Conservation (phyloP, 2,329 filamentous ascomycete genomes). For the Coniella lustricola region DNA sequence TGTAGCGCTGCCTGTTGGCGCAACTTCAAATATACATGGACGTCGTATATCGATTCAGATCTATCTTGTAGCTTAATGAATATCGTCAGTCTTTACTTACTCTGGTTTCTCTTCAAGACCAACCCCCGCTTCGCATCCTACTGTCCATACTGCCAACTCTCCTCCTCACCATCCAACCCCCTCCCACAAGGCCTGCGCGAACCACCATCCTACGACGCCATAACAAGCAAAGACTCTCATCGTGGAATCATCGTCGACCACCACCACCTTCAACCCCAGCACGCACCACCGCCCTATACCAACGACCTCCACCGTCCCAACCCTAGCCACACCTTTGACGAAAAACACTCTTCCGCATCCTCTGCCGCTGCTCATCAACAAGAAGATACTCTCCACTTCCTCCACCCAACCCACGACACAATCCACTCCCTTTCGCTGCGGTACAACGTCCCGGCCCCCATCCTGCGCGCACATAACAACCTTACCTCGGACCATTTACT, state of each 20-base stretch:
- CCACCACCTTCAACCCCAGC: slow-evolving; percentile 14
- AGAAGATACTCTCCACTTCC: slow-evolving; percentile 68
- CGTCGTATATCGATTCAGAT: too few species aligned
- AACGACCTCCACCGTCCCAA: not conserved
- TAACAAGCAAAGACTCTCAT: slow-evolving; percentile 26
- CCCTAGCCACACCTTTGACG: not conserved
- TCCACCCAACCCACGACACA: slow-evolving; percentile 62
- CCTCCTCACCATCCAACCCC: slow-evolving; percentile 46
- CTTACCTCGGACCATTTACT: slow-evolving; percentile 67
- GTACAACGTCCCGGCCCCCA: slow-evolving; percentile 60
- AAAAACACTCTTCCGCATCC: slow-evolving; percentile 18
- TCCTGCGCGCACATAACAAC: slow-evolving; percentile 60
- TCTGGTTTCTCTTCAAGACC: too few species aligned
- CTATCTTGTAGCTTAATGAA: too few species aligned
- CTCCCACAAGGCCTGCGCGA: slow-evolving; percentile 57
- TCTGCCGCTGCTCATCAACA: too few species aligned
- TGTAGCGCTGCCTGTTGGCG: too few species aligned
- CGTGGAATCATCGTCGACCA: not conserved
- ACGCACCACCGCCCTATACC: slow-evolving; percentile 18
- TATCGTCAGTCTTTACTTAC: too few species aligned
- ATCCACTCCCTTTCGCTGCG: slow-evolving; percentile 62
- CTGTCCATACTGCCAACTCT: slow-evolving; percentile 73
- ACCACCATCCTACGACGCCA: slow-evolving; percentile 56
- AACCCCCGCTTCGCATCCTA: slow-evolving; percentile 62
- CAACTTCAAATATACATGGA: too few species aligned